phyloP scores from a whole-genome alignment of 1,284 basidiomycete species.

The Peniophora sp. region DNA sequence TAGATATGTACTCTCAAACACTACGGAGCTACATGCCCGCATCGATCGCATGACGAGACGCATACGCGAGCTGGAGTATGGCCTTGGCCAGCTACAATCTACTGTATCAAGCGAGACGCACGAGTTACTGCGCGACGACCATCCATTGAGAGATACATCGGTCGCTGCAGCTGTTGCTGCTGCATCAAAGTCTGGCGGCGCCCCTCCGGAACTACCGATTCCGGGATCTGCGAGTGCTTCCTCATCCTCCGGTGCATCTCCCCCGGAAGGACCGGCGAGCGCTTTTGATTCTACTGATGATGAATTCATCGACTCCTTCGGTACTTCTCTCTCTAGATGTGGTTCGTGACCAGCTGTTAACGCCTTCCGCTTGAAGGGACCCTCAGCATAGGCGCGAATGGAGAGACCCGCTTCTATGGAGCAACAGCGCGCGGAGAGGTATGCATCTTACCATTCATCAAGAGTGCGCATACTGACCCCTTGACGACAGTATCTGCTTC shows the following conservation, averaged over 20 bases:
- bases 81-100: slow-evolving; percentile 39
- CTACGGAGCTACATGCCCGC: slow-evolving; percentile 57
- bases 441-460: slow-evolving; percentile 10
- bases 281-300: slow-evolving; percentile 22
- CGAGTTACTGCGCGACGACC: slow-evolving; percentile 29
- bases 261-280: not conserved
- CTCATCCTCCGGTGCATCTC: not conserved
- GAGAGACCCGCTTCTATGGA: slow-evolving; percentile 51
- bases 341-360: not conserved
- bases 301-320: slow-evolving; percentile 47
- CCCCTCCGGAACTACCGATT: slow-evolving; percentile 5
- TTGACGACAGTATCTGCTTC: slow-evolving; percentile 38
- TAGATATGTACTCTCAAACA: slow-evolving; percentile 55
- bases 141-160: not conserved
- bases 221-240: not conserved
- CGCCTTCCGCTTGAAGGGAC: slow-evolving; percentile 37
- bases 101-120: slow-evolving; percentile 38
- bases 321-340: slow-evolving; percentile 20
- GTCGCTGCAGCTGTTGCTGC: not conserved
- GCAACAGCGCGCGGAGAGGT: slow-evolving; percentile 61
- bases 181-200: slow-evolving; percentile 6
- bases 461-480: not conserved
- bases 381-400: slow-evolving; percentile 44
- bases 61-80: slow-evolving; percentile 52
- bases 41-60: slow-evolving; percentile 47